Base-by-base conservation (phyloP, 441 rosid genomes). In the Arabidopsis lyrata region DNA sequence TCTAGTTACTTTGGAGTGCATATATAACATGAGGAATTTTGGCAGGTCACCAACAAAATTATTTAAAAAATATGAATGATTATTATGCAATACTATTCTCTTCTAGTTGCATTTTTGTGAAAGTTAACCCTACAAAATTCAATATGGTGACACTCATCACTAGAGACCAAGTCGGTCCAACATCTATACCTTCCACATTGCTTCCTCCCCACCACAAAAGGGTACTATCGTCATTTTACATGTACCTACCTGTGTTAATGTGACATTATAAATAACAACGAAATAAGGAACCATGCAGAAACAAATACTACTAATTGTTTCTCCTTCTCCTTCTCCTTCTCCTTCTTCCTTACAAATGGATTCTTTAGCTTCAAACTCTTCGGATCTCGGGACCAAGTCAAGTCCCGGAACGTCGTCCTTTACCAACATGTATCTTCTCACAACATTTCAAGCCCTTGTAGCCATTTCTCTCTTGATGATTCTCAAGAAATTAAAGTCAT, bases 41-140 rank as follows among this genome's bases (percentile, higher is more conserved):
- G 76, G 73, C 68, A 77, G 76, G 63, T 71, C 52, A 77, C 76
- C 80, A 65, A 77, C 50, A 77, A 77, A 77, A 58, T 36, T 10
- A 57, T 39, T 50, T n/a, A 36, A 11, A 47, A 52, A 32, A 3
- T 39, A 32, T 42, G 0, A 36, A 27, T 54, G 1, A 65, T 47
- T 54, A 55, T 27, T 22, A 11, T 47, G 8, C 62, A 36, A 0
- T 59, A 49, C 3, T 66, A 3, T 49, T 34, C 0, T 73, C 3
- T 35, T 11, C 16, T 39, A 48, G 11, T 16, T 22, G 35, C 20
- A 20, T 10, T 20, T 47, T 34, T 47, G 14, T 66, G 29, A 49
- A 38, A 48, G 60, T 58, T 56, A n/a, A 10, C 27, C 72, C 39
- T 8, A 38, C 36, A 24, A 68, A 48, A 10, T 27, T 64, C 77